Conservation (phyloP, 805 yeast species). For the Pichia exigua region DNA sequence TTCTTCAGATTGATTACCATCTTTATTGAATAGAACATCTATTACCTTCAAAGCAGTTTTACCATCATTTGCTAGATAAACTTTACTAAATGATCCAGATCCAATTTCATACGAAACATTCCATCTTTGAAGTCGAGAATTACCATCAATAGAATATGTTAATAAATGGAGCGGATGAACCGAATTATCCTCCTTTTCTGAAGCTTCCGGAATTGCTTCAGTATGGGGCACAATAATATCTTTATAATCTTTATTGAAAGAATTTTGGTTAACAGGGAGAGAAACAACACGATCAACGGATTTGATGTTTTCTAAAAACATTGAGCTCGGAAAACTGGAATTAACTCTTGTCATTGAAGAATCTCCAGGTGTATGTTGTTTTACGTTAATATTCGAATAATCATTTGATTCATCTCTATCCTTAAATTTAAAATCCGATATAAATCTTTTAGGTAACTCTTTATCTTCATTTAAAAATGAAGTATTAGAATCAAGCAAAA, state of each 20-base stretch:
- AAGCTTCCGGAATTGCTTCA: background rate
- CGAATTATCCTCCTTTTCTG: background rate
- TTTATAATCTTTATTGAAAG: background rate
- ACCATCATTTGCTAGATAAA: conserved; percentile 36
- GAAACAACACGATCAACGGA: conserved; percentile 27
- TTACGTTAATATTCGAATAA: background rate
- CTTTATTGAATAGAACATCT: conserved; percentile 21
- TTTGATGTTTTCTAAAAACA: conserved; percentile 12
- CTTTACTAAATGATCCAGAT: conserved; percentile 61
- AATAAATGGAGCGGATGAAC: background rate
- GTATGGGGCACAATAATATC: background rate
- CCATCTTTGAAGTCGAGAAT: conserved; percentile 25
- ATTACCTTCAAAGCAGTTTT: conserved; percentile 67
- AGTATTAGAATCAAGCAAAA: conserved; percentile 2
- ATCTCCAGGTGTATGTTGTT: background rate
- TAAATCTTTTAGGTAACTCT: conserved; percentile 1
- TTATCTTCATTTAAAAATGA: background rate
- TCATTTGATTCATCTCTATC: conserved; percentile 5
- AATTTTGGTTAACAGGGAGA: conserved; percentile 15
- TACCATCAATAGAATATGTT: conserved; percentile 5
- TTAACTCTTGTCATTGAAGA: background rate
- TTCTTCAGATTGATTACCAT: conserved; percentile 28
- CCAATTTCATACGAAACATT: conserved; percentile 40
- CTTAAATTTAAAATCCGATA: conserved; percentile 12
- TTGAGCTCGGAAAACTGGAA: background rate